Conservation (phyloP, 2,329 filamentous ascomycete genomes). For the Microdochium paspali region DNA sequence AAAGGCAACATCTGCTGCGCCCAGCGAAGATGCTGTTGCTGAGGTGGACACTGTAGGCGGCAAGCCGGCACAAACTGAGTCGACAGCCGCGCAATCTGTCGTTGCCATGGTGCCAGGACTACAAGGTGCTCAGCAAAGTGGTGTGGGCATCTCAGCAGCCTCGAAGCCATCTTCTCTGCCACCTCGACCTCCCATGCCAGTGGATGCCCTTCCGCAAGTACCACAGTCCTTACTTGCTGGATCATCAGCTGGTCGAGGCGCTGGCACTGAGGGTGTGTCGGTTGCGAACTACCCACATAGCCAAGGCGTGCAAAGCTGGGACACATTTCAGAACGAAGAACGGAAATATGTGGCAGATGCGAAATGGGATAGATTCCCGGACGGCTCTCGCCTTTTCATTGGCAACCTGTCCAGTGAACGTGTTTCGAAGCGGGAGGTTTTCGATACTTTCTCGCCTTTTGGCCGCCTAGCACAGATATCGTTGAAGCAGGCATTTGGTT, state of each 20-base stretch:
- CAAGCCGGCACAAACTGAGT: slow-evolving; percentile 2
- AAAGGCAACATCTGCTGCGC: neutral
- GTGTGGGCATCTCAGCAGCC: slow-evolving; percentile 11
- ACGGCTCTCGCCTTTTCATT: slow-evolving; percentile 71
- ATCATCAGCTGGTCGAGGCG: slow-evolving; percentile 6
- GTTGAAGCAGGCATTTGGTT: slow-evolving; percentile 93
- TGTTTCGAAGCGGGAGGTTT: slow-evolving; percentile 88
- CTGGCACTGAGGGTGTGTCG: slow-evolving; percentile 18
- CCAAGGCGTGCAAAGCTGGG: slow-evolving; percentile 44
- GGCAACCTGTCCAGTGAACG: slow-evolving; percentile 88
- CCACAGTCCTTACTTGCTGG: slow-evolving; percentile 21
- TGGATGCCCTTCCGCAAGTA: slow-evolving; percentile 15
- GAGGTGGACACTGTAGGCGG: neutral
- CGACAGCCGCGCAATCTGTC: slow-evolving; percentile 3
- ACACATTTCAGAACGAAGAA: slow-evolving; percentile 65
- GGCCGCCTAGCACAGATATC: slow-evolving; percentile 89
- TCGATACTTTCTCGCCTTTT: slow-evolving; percentile 78
- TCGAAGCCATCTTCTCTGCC: slow-evolving; percentile 32
- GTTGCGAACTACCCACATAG: slow-evolving; percentile 2
- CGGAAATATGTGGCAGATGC: slow-evolving; percentile 67
- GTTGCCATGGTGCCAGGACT: neutral
- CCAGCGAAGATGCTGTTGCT: neutral
- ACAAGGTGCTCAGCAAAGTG: slow-evolving; percentile 8
- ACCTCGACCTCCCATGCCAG: slow-evolving; percentile 32
- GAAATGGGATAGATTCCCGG: slow-evolving; percentile 73